Conservation (phyloP, 2,329 filamentous ascomycete genomes). For the Curvularia eragrostidis region DNA sequence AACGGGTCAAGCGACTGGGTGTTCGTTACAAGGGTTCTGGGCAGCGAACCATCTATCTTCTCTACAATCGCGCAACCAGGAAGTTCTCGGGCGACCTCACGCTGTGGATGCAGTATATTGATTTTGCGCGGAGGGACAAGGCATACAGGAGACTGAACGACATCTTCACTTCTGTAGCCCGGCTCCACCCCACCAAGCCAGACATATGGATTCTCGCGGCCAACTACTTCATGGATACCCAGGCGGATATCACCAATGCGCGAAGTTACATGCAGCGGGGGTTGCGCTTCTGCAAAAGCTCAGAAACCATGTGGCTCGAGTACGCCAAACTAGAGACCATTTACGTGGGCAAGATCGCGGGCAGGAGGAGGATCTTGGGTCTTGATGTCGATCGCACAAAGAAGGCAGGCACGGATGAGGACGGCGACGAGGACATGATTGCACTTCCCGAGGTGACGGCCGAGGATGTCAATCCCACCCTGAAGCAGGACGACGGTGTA, state of each 20-base stretch:
- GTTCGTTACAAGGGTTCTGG: conserved; percentile 75
- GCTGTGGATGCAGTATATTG: conserved; percentile 90
- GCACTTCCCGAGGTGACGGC: conserved; percentile 65
- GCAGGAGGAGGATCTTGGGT: conserved; percentile 71
- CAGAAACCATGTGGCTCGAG: conserved; percentile 80
- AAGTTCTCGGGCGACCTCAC: conserved; percentile 82
- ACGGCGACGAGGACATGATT: conserved; percentile 59
- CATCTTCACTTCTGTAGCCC: conserved; percentile 71
- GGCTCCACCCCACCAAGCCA: conserved; percentile 83
- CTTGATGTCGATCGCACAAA: conserved; percentile 58
- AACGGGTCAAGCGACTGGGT: conserved; percentile 80
- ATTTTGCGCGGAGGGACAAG: conserved; percentile 74
- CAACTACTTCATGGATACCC: conserved; percentile 75
- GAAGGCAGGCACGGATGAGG: conserved; percentile 54
- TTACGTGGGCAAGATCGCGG: conserved; percentile 82
- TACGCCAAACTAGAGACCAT: conserved; percentile 92
- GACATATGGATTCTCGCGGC: conserved; percentile 87
- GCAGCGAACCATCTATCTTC: conserved; percentile 83
- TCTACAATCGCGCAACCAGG: conserved; percentile 84
- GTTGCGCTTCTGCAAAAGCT: conserved; percentile 83
- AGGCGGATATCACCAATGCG: conserved; percentile 87
- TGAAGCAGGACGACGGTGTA: conserved; percentile 56
- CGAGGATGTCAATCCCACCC: conserved; percentile 66
- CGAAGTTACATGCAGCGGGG: conserved; percentile 88
- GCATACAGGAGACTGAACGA: conserved; percentile 66